Percentiles rank a stretch among this genome's conserved stretches.
Evolutionary conservation across 345 rosid species (phyloP).

Genomic region (Eutrema japonicum): DNA sequence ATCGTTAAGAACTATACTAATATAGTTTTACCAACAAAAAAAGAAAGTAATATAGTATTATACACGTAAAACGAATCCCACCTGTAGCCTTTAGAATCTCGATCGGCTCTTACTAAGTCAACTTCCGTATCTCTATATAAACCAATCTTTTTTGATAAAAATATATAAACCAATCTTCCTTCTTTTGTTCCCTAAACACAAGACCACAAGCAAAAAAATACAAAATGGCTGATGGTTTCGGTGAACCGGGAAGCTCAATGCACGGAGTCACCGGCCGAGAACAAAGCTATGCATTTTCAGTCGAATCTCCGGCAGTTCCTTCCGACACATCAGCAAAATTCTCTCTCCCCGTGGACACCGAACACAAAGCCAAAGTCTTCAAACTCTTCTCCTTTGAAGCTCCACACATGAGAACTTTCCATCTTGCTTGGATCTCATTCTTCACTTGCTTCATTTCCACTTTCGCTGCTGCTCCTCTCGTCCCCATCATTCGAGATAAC

Average conservation of each 20-base stretch:
- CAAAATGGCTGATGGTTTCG: constrained; percentile 52
- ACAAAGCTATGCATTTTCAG: constrained; percentile 66
- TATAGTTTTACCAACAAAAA: constrained; percentile 6
- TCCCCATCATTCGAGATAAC: constrained; percentile 84
- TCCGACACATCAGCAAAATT: constrained; percentile 71
- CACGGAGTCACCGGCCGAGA: constrained; percentile 79
- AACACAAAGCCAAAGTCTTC: constrained; percentile 80
- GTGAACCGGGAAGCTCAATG: constrained; percentile 82
- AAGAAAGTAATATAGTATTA: constrained; percentile 14
- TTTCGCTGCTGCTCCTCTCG: constrained; percentile 90
- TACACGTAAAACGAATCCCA: constrained; percentile 38
- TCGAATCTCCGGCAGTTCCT: constrained; percentile 61
- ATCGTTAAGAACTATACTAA: constrained; percentile 31
- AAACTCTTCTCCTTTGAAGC: constrained; percentile 71
- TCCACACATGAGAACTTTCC: constrained; percentile 94
- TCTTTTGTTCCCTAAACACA: constrained; percentile 25
- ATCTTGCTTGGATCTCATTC: constrained; percentile 92
- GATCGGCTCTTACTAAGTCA: constrained; percentile 53
- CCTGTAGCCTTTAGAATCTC: constrained; percentile 44
- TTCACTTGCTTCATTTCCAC: constrained; percentile 88
- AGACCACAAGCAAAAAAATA: constrained; percentile 23
- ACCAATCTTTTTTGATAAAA: constrained; percentile 20
- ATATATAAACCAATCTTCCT: constrained; percentile 45
- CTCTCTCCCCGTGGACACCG: constrained; percentile 74
- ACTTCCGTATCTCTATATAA: constrained; percentile 49